phyloP scores from a whole-genome alignment of 2,329 filamentous ascomycete genomes.

The Monascus ruber region DNA sequence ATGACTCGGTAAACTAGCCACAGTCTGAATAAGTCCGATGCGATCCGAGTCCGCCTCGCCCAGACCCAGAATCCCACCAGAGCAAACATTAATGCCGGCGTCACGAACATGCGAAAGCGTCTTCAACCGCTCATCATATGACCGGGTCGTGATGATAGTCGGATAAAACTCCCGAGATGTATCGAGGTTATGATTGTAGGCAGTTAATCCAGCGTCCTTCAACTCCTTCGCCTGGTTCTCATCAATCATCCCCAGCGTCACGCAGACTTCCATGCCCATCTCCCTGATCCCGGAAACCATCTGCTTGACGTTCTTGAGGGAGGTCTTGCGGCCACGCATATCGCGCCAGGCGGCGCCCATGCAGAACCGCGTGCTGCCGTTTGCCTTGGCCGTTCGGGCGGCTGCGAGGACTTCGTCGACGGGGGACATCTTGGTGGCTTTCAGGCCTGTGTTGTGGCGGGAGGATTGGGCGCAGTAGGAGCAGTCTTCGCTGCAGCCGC shows the following conservation, averaged over 20 bases:
- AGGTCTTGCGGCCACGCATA: slow-evolving; percentile 81
- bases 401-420: slow-evolving; percentile 73
- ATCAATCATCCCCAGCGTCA: slow-evolving; percentile 92
- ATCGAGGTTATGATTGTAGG: slow-evolving; percentile 92
- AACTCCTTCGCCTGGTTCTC: slow-evolving; percentile 67
- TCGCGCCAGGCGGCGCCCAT: slow-evolving; percentile 93
- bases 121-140: slow-evolving; percentile 74
- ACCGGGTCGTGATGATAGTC: slow-evolving; percentile 70
- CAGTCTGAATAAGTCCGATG: slow-evolving; percentile 71
- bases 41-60: slow-evolving; percentile 71
- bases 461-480: slow-evolving; percentile 87
- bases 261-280: slow-evolving; percentile 82
- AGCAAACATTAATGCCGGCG: slow-evolving; percentile 82
- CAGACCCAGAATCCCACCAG: slow-evolving; percentile 75
- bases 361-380: slow-evolving; percentile 84
- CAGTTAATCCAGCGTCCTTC: slow-evolving; percentile 72
- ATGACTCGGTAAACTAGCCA: slow-evolving; percentile 67
- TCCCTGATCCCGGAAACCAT: slow-evolving; percentile 74
- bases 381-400: slow-evolving; percentile 64
- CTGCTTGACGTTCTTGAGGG: slow-evolving; percentile 68
- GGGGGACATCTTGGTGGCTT: slow-evolving; percentile 65
- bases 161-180: slow-evolving; percentile 85
- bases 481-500: slow-evolving; percentile 85
- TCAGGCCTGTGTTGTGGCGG: slow-evolving; percentile 64
- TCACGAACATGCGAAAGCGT: slow-evolving; percentile 72